Base-by-base conservation (phyloP, 2,329 filamentous ascomycete genomes). In the Cercospora berteroae region DNA sequence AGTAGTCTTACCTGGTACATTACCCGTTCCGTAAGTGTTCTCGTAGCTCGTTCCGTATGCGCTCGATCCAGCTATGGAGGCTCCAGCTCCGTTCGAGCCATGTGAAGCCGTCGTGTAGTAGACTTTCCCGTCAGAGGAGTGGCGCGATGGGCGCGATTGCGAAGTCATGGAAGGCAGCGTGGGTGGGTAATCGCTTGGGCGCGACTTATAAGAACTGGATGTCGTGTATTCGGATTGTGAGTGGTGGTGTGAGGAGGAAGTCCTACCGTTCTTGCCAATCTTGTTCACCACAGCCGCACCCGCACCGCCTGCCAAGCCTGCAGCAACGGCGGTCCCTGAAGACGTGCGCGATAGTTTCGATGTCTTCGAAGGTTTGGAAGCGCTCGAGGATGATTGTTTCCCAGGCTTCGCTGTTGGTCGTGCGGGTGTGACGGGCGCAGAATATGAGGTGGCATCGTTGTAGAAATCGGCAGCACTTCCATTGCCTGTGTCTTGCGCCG, bases 391-490 rank as follows among this genome's bases (percentile, higher is more conserved):
- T 36, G 66, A 69, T 27, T 65, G 66, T 59, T 71, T 71, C 33
- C 64, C 74, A 29, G 80, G 80, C 69, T 79, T 81, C 1, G 78
- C 67, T 9, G 62, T 39, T n/a, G 78, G 74, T 27, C 71, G 73
- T 8, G 69, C 69, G 20, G 71, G 69, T 20, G 72, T 71, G 20
- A 63, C 62, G 44, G 70, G 70, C 2, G 67, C 67, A n/a, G 66
- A 69, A 48, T 58, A 56, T 50, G 62, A 64, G 12, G 68, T 67
- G 57, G 69, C 68, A 63, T 69, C 77, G 48, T 75, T 77, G 72
- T 83, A 89, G 76, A 87, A 89, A 13, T 85, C 83, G 5, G 86
- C 85, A 23, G 87, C 87, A n/a, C 85, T 80, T 33, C 85, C 85
- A 59, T 82, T 80, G 62, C 87, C 88, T 4, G 87, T 88, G 73